These are phyloP conservation scores for Ashbya aceris DNA, from an alignment of 1,139 yeast genomes.

Conservation along the genomic window DNA sequence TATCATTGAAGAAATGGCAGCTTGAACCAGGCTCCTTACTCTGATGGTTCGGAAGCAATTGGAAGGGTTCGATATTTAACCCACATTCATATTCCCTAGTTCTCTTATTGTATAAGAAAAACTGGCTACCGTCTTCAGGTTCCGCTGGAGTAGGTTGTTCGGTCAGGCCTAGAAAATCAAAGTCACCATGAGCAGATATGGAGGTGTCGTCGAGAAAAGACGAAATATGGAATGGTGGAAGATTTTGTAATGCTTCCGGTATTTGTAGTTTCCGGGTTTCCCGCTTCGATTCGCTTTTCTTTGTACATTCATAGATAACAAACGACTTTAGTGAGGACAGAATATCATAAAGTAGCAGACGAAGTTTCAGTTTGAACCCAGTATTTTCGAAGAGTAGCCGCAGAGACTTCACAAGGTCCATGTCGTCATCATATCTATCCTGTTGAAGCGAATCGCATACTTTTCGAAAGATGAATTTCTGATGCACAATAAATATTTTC, in stretches of 20 bases:
- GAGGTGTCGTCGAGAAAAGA: conserved; percentile 17
- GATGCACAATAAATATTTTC: conserved; percentile 26
- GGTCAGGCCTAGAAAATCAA: neutral
- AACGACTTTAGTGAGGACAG: conserved; percentile 44
- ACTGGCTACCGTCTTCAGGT: conserved; percentile 4
- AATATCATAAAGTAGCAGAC: conserved; percentile 54
- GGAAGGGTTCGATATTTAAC: conserved; percentile 21
- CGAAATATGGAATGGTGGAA: conserved; percentile 29
- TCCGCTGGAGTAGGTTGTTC: neutral
- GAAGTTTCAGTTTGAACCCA: conserved; percentile 39
- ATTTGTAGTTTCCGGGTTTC: conserved; percentile 9
- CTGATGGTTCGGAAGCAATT: conserved; percentile 22
- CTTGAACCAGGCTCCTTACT: conserved; percentile 9
- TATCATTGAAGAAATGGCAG: conserved; percentile 18
- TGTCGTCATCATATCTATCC: conserved; percentile 3
- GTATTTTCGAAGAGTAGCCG: conserved; percentile 24
- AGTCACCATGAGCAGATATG: neutral
- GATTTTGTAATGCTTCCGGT: conserved; percentile 16
- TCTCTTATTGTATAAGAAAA: conserved; percentile 21
- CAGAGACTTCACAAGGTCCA: conserved; percentile 12
- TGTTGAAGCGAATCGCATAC: conserved; percentile 13
- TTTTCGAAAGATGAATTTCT: conserved; percentile 18
- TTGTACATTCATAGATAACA: conserved; percentile 16
- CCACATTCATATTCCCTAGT: conserved; percentile 12
- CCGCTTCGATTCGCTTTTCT: conserved; percentile 2